A percentile compares a stretch with the other conserved stretches of the same genome.
Evolutionary conservation across 2,329 filamentous ascomycete genomes (phyloP).

Genomic region (Verticillium alfalfae): DNA sequence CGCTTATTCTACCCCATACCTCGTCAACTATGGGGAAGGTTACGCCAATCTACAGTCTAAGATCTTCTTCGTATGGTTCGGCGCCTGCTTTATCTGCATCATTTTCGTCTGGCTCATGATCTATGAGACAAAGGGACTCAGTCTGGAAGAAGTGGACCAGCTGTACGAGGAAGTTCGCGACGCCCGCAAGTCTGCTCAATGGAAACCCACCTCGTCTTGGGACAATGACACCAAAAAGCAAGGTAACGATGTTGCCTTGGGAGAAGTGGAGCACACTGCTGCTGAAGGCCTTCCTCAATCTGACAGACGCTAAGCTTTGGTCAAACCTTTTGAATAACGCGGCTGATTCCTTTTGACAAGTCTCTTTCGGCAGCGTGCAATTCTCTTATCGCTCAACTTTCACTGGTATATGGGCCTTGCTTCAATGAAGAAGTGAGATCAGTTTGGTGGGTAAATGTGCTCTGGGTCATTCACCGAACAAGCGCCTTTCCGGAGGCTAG

Average conservation of each 20-base stretch:
- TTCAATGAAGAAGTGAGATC: no score
- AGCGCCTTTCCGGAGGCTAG: no score
- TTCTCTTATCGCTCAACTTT: no score
- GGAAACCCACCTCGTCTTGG: neutral
- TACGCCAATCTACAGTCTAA: constrained; percentile 69
- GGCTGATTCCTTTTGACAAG: neutral
- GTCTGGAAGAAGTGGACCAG: constrained; percentile 78
- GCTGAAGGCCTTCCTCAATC: neutral
- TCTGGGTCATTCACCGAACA: no score
- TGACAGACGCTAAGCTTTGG: neutral
- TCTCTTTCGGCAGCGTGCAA: no score
- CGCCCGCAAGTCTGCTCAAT: neutral
- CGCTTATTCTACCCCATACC: constrained; percentile 73
- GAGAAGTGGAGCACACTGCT: neutral
- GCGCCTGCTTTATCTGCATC: constrained; percentile 63
- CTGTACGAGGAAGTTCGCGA: constrained; percentile 43
- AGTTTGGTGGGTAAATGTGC: no score
- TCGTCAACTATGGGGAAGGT: constrained; percentile 57
- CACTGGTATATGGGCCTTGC: no score
- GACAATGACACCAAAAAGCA: neutral
- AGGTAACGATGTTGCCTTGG: neutral
- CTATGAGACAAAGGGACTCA: constrained; percentile 83
- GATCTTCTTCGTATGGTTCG: constrained; percentile 78
- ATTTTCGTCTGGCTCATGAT: constrained; percentile 73
- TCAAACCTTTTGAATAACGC: neutral